Evolutionary conservation across 176 grass and related monocot genomes (phyloP).

Genomic region (Calamus simplicifolius): DNA sequence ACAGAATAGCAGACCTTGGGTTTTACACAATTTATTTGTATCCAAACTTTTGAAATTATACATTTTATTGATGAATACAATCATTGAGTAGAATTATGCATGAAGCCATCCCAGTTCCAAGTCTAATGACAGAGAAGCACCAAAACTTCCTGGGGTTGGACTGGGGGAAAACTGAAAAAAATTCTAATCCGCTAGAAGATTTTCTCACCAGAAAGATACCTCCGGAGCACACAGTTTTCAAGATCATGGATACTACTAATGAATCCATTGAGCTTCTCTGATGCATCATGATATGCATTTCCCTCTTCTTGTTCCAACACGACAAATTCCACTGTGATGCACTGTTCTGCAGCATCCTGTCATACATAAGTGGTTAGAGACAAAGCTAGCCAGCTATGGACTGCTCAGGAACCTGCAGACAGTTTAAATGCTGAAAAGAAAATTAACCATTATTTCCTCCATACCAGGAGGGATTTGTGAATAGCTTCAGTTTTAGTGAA

Average conservation of each 20-base stretch:
- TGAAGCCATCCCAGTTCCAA: too few relatives aligned
- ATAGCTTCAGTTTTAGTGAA: slow-evolving; percentile 39
- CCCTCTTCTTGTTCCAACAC: slow-evolving; percentile 45
- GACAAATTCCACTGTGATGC: slow-evolving; percentile 74
- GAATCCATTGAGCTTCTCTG: slow-evolving; percentile 30
- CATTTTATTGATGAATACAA: too few relatives aligned
- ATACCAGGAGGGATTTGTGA: slow-evolving; percentile 72
- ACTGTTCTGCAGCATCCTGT: slow-evolving; percentile 84
- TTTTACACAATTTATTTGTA: too few relatives aligned
- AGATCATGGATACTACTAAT: slow-evolving; percentile 61
- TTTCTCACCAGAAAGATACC: slow-evolving; percentile 61
- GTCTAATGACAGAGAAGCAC: too few relatives aligned
- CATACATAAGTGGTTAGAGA: slow-evolving; percentile 7
- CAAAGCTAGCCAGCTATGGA: neutral
- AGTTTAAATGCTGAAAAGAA: too few relatives aligned
- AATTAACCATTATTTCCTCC: neutral
- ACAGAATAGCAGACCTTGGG: too few relatives aligned
- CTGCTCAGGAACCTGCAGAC: too few relatives aligned
- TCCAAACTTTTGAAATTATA: too few relatives aligned
- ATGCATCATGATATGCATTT: slow-evolving; percentile 25
- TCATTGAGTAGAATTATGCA: too few relatives aligned
- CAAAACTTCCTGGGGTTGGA: too few relatives aligned
- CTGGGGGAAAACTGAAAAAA: too few relatives aligned
- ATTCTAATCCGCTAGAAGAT: too few relatives aligned
- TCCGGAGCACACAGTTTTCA: slow-evolving; percentile 69